Evolutionary conservation across 805 yeast species (phyloP), one percentile per base, ranked within the genome.

Genomic region (Candida patagonica): DNA sequence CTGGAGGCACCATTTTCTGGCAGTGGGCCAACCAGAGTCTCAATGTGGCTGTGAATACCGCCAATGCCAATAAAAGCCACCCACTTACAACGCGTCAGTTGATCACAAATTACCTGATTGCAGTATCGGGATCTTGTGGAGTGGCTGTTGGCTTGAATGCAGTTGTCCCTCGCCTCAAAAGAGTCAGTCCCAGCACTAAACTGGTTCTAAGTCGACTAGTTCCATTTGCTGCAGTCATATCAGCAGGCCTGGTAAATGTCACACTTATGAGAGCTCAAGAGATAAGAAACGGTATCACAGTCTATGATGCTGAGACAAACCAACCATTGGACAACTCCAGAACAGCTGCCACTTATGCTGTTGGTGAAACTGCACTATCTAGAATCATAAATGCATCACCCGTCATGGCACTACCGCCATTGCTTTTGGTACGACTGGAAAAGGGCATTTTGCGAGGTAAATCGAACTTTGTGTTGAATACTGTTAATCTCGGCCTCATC

Each of bases 171-270:
- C 73, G 80, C 47, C 66, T 92, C 54, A 81, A 73, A 51, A 67
- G 70, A 25, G 56, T 92, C n/a, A 60, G 73, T n/a, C 78, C 94
- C 1, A 66, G 67, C 43, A 76, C 96, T 2, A 77, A 69, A 55
- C 63, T 80, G 50, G 69, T 88, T 23, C 62, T 92, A 41, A 80
- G 88, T 30, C 78, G 99, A 50, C 69, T 92, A 42, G 95, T 92
- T 9, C 99, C 99, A 5, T 92, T 92, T 66, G 97, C 97, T 0
- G 99, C 99, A 1, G 99, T 92, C 26, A 96, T 88, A 1, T 78
- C 92, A 38, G 99, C 99, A 1, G 97, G 98, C 57, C 70, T 92
- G 25, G 94, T 87, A 29, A 92, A 92, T 51, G 96, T 92, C n/a
- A 86, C 85, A 54, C 71, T 94, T 44, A 92, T 92, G 98, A 77